Conservation (phyloP, 2,329 filamentous ascomycete species). For the Cordyceps cicadae region DNA sequence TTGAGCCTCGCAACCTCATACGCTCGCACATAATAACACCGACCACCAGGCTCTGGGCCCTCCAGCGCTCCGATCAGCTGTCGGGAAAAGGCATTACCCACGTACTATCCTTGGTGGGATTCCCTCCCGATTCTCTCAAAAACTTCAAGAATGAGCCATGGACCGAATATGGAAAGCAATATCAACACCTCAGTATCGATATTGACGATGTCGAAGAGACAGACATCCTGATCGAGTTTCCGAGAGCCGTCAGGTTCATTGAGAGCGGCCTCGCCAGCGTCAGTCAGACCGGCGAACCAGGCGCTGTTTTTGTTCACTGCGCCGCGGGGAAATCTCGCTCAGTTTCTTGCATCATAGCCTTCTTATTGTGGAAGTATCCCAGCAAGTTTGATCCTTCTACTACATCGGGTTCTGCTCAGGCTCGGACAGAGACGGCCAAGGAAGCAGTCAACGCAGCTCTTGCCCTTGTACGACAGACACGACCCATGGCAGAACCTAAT, state of each 20-base stretch:
- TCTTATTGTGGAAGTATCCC: conserved; percentile 64
- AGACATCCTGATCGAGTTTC: conserved; percentile 74
- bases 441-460: conserved; percentile 56
- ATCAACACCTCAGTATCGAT: conserved; percentile 69
- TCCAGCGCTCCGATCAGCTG: conserved; percentile 64
- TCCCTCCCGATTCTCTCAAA: conserved; percentile 31
- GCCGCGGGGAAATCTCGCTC: conserved; percentile 96
- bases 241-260: conserved; percentile 74
- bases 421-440: conserved; percentile 28
- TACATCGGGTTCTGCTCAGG: conserved; percentile 20
- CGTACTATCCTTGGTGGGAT: conserved; percentile 72
- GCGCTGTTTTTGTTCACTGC: conserved; percentile 57
- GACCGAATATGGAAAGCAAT: conserved; percentile 46
- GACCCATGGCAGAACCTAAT: conserved; percentile 81
- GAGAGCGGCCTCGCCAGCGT: conserved; percentile 53
- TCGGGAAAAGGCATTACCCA: conserved; percentile 73
- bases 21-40: background rate
- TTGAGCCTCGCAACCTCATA: background rate
- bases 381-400: conserved; percentile 39
- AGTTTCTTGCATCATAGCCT: conserved; percentile 74
- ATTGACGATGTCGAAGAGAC: conserved; percentile 88
- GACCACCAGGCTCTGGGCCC: conserved; percentile 60
- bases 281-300: conserved; percentile 15
- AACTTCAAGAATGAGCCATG: conserved; percentile 42
- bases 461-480: conserved; percentile 56